phyloP scores from a whole-genome alignment of 139 green algal genomes.

The Picochlorum sp. region DNA sequence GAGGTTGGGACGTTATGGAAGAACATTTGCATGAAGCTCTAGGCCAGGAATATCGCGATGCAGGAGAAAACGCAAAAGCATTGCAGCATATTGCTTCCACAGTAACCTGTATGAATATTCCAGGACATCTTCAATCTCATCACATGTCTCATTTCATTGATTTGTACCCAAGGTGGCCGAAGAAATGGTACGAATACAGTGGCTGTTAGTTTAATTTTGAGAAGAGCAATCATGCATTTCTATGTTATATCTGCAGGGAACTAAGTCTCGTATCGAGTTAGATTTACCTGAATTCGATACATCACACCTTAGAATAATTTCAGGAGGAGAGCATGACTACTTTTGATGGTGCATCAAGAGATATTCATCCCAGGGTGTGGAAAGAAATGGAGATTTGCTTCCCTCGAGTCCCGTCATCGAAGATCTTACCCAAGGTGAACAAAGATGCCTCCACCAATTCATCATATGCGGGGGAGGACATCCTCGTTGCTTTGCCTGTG shows the following conservation, averaged over 20 bases:
- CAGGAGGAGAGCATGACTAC: slow-evolving; percentile 51
- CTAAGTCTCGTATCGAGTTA: too few species aligned
- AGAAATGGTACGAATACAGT: slow-evolving; percentile 5
- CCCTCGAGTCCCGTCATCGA: slow-evolving; percentile 1
- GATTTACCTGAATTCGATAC: slow-evolving; percentile 29
- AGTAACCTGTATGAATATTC: slow-evolving; percentile 41
- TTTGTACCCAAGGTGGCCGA: slow-evolving; percentile 12
- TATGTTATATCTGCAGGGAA: too few species aligned
- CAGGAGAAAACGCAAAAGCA: slow-evolving; percentile 38
- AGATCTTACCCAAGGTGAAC: not conserved
- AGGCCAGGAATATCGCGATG: slow-evolving; percentile 48
- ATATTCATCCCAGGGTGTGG: slow-evolving; percentile 33
- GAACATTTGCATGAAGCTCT: slow-evolving; percentile 85
- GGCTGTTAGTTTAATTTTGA: not conserved
- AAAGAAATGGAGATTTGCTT: slow-evolving; percentile 37
- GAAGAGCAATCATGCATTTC: too few species aligned
- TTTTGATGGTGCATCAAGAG: slow-evolving; percentile 34
- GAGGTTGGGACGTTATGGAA: slow-evolving; percentile 65
- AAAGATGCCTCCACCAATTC: slow-evolving; percentile 18
- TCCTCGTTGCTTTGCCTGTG: slow-evolving; percentile 64
- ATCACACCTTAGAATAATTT: slow-evolving; percentile 44
- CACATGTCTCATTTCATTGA: slow-evolving; percentile 70
- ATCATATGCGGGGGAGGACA: slow-evolving; percentile 54
- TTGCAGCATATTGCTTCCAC: slow-evolving; percentile 56
- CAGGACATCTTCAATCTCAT: slow-evolving; percentile 45